These are phyloP conservation scores for Wallacemonas sp. DNA, from an alignment of 208 protist species.

Conservation along the genomic window DNA sequence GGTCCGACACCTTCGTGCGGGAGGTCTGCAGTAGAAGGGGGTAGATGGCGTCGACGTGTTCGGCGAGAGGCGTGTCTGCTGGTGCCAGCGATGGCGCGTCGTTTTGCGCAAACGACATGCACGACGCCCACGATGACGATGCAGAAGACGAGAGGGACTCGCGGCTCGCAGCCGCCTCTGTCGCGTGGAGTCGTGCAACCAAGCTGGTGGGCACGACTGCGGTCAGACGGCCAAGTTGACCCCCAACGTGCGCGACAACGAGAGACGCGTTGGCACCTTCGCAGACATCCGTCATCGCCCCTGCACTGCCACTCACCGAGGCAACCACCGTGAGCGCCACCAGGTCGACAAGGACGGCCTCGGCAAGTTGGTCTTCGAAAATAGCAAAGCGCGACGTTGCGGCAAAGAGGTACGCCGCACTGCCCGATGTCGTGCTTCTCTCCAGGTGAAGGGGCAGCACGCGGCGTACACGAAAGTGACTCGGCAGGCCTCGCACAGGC, in stretches of 20 bases:
- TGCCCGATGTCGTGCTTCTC: not conserved
- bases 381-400: constrained; percentile 52
- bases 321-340: constrained; percentile 42
- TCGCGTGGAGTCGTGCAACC: not conserved
- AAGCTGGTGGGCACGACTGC: constrained; percentile 20
- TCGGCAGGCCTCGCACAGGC: constrained; percentile 22
- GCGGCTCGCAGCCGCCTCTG: not conserved
- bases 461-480: constrained; percentile 16
- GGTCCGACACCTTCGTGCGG: not conserved
- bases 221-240: constrained; percentile 16
- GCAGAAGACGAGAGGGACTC: not conserved
- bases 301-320: constrained; percentile 31
- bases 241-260: constrained; percentile 19
- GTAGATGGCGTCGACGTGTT: not conserved
- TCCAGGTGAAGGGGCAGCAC: constrained; percentile 11
- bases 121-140: not conserved
- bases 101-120: not conserved
- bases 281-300: constrained; percentile 66
- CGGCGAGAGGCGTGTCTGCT: too few species aligned
- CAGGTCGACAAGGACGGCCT: constrained; percentile 69
- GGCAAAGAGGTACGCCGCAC: constrained; percentile 7
- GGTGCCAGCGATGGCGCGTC: not conserved
- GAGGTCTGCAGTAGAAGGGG: constrained; percentile 1
- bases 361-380: constrained; percentile 49
- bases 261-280: constrained; percentile 41